A percentile compares a stretch with the other conserved stretches of the same genome.
Conservation (phyloP, 495 filamentous ascomycete species). For the Ramalina intermedia region DNA sequence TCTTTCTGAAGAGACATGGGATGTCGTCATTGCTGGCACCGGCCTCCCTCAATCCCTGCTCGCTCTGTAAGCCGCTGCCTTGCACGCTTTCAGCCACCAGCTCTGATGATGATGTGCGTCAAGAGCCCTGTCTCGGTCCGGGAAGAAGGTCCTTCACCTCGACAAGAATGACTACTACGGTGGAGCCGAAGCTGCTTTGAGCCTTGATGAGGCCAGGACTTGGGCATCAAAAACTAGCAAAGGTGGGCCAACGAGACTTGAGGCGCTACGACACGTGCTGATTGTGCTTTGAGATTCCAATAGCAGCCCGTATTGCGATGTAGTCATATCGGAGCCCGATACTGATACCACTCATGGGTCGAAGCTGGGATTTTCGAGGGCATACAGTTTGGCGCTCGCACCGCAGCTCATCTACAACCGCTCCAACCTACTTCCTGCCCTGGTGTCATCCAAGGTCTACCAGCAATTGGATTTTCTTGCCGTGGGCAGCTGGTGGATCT, state of each 20-base stretch:
- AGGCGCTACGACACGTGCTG: background rate
- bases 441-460: conserved; percentile 80
- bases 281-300: background rate
- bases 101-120: conserved; percentile 39
- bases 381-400: conserved; percentile 71
- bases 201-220: conserved; percentile 61
- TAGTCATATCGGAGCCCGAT: background rate
- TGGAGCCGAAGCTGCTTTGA: conserved; percentile 71
- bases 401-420: conserved; percentile 79
- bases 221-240: conserved; percentile 47
- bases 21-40: conserved; percentile 81
- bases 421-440: conserved; percentile 55
- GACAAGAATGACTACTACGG: conserved; percentile 85
- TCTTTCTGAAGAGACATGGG: conserved; percentile 70
- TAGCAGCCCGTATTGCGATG: background rate
- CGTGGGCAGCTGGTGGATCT: conserved; percentile 87
- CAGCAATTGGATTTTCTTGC: conserved; percentile 85
- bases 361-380: conserved; percentile 39
- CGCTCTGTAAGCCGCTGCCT: conserved; percentile 57
- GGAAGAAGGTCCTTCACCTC: conserved; percentile 82
- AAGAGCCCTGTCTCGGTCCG: conserved; percentile 85
- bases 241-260: conserved; percentile 20
- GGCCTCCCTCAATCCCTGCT: conserved; percentile 82
- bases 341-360: background rate
- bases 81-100: background rate